Conservation (phyloP, 164 flowering plant species). For the Stephania japonica region DNA sequence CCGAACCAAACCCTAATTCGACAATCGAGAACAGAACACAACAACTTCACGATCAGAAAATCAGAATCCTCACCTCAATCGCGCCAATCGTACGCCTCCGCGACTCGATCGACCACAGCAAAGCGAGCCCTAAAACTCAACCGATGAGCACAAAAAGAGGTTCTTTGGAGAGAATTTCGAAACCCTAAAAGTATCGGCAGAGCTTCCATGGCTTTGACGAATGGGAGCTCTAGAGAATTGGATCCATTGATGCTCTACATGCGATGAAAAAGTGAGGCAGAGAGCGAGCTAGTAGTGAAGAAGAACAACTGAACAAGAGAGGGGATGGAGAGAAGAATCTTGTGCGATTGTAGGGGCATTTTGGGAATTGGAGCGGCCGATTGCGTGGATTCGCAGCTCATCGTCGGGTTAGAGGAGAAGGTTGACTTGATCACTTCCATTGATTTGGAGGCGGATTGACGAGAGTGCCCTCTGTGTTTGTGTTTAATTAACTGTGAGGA, state of each 20-base stretch:
- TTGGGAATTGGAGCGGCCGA: background rate
- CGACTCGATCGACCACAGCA: background rate
- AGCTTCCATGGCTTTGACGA: background rate
- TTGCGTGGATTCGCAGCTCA: slow-evolving; percentile 9
- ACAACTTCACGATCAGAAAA: background rate
- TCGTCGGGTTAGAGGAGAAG: background rate
- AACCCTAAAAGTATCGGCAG: background rate
- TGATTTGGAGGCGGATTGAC: background rate
- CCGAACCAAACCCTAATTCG: background rate
- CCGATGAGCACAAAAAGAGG: no score
- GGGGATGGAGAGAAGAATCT: background rate
- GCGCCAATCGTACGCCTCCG: background rate
- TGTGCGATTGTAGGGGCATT: slow-evolving; percentile 7
- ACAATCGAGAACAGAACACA: background rate
- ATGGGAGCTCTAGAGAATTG: background rate
- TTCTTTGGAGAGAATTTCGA: background rate
- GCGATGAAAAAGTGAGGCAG: background rate
- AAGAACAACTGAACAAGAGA: slow-evolving; percentile 1
- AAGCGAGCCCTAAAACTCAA: slow-evolving; percentile 8
- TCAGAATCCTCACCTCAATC: slow-evolving; percentile 1
- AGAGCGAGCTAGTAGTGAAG: background rate
- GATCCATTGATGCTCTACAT: background rate
- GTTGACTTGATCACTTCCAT: slow-evolving; percentile 12
- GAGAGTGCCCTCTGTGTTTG: slow-evolving; percentile 3
- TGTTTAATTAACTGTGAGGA: background rate